Percentiles rank a stretch among this genome's conserved stretches.
phyloP scores from a whole-genome alignment of 2,329 filamentous ascomycete genomes.

The Fusarium sp. region DNA sequence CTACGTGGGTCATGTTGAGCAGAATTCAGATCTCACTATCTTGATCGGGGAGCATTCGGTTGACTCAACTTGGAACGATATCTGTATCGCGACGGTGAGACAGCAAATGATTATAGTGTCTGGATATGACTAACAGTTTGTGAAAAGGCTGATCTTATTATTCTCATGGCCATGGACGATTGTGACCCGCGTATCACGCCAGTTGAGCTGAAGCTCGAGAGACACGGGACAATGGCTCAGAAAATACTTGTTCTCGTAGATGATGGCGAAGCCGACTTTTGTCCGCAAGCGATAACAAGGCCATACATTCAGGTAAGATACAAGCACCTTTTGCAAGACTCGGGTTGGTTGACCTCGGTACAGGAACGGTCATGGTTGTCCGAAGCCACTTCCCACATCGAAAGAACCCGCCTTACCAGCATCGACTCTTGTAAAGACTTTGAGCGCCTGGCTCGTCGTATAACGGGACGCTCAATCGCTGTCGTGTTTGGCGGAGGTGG shows the following conservation, averaged over 20 bases:
- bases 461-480: background rate
- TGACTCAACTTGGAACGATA: background rate
- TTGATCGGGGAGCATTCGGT: background rate
- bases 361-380: background rate
- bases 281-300: background rate
- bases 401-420: background rate
- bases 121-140: too few species aligned
- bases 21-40: background rate
- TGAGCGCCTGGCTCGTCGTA: background rate
- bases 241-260: background rate
- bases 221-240: background rate
- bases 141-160: background rate
- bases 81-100: background rate
- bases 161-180: background rate
- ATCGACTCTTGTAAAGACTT: background rate
- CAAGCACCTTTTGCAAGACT: too few species aligned
- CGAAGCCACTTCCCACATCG: background rate
- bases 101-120: fast-evolving
- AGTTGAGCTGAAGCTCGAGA: background rate
- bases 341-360: too few species aligned
- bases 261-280: background rate
- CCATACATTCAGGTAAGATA: background rate
- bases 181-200: background rate
- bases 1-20: background rate
- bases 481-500: background rate